Percentiles rank a stretch among this genome's conserved stretches.
These are phyloP conservation scores for Athelia psychrophila DNA, from an alignment of 1,284 basidiomycete genomes.

Conservation along the genomic window DNA sequence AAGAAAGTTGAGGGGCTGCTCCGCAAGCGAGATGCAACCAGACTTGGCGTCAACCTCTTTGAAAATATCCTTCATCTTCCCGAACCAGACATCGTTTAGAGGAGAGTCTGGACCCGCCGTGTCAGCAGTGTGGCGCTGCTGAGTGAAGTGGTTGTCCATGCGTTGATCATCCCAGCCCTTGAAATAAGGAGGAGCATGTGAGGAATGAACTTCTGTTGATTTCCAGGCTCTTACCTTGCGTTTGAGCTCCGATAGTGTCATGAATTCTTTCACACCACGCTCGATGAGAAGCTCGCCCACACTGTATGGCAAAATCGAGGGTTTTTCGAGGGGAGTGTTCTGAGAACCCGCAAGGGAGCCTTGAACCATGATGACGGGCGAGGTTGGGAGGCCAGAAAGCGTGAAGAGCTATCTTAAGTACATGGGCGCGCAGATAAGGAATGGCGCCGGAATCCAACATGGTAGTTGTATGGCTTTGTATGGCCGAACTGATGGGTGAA, in stretches of 20 bases:
- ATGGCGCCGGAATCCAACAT: no score
- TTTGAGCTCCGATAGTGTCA: not conserved
- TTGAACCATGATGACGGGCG: no score
- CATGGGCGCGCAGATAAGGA: no score
- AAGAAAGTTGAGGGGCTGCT: constrained; percentile 11
- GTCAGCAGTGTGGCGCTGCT: constrained; percentile 2
- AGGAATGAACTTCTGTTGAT: not conserved
- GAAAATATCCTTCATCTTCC: constrained; percentile 11
- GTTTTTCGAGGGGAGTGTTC: no score
- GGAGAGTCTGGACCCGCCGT: not conserved
- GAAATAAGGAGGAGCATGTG: not conserved
- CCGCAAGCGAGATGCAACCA: constrained; percentile 5
- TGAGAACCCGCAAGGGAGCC: no score
- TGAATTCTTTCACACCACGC: not conserved
- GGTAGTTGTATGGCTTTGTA: no score
- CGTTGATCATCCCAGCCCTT: not conserved
- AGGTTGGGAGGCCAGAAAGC: no score
- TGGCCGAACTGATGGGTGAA: no score
- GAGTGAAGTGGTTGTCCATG: constrained; percentile 1
- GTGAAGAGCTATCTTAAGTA: no score
- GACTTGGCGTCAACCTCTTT: constrained; percentile 13
- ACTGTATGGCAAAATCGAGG: not conserved
- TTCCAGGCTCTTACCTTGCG: not conserved
- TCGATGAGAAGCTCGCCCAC: not conserved
- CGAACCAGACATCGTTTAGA: constrained; percentile 9